phyloP scores from a whole-genome alignment of 169 alveolate genomes.

The Plasmodium coatneyi region DNA sequence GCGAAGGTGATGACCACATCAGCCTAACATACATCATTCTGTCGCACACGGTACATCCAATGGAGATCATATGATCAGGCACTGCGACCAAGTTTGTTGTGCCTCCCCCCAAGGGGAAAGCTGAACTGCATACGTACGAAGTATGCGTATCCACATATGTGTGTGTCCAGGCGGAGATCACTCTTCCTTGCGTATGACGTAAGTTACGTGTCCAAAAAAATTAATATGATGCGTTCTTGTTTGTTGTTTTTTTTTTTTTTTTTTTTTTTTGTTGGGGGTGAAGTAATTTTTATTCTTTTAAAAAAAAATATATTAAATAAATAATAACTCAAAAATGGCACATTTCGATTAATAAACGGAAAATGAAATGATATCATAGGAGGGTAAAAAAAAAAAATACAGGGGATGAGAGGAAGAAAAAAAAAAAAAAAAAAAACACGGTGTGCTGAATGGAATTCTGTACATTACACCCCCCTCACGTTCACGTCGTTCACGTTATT shows the following conservation, averaged over 20 bases:
- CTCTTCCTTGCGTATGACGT: not conserved
- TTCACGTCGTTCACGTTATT: not conserved
- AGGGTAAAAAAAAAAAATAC: not conserved
- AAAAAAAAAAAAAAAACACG: no score
- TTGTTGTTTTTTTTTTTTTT: no score
- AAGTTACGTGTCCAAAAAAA: not conserved
- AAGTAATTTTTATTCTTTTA: not conserved
- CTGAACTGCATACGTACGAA: not conserved
- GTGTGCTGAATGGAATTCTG: not conserved
- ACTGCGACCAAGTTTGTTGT: not conserved
- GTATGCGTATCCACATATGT: not conserved
- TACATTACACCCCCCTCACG: not conserved
- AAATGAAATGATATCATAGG: not conserved
- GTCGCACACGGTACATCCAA: not conserved
- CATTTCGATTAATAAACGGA: constrained; percentile 3
- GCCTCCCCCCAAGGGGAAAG: not conserved
- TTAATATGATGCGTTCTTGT: not conserved
- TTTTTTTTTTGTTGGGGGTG: not conserved
- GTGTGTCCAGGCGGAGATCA: not conserved
- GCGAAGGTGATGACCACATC: not conserved
- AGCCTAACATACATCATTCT: not conserved
- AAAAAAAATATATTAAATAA: not conserved
- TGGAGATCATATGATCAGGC: not conserved
- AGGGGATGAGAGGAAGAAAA: not conserved
- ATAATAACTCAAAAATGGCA: constrained; percentile 7